phyloP scores from a whole-genome alignment of 305 asterid species.

The Nicotiana rustica region DNA sequence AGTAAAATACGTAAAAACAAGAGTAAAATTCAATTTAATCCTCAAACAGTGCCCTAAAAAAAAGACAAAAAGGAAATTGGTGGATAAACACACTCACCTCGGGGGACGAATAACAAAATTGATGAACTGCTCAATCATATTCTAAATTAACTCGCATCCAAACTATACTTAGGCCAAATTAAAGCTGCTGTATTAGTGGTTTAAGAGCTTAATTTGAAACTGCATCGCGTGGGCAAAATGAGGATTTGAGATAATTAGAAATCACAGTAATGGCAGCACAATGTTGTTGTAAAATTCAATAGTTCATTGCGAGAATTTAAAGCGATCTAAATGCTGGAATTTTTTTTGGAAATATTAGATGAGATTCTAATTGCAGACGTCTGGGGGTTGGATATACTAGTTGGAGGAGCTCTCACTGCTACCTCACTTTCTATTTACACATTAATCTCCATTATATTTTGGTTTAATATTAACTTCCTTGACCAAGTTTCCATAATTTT shows the following conservation, averaged over 20 bases:
- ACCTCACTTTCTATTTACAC: background rate
- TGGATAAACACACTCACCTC: conserved; percentile 54
- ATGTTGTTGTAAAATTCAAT: background rate
- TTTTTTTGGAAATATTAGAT: conserved; percentile 1
- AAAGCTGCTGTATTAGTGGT: conserved; percentile 2
- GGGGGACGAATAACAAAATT: conserved; percentile 98
- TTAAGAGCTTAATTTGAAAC: background rate
- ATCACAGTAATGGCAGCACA: background rate
- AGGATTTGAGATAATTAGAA: background rate
- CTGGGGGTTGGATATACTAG: background rate
- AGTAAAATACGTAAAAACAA: background rate
- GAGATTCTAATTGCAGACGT: background rate
- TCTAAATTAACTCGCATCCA: background rate
- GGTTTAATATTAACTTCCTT: too few species aligned
- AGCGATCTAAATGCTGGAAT: conserved; percentile 17
- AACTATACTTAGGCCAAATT: too few species aligned
- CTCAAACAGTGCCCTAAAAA: conserved; percentile 23
- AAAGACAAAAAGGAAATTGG: background rate
- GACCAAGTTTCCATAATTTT: too few species aligned
- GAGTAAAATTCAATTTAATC: background rate
- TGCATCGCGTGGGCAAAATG: conserved; percentile 2
- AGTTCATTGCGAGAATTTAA: background rate
- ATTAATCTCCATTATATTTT: too few species aligned
- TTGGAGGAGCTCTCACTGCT: background rate
- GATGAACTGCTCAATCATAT: conserved; percentile 96